Evolutionary conservation across 2,329 filamentous ascomycete genomes (phyloP).

Genomic region (Penicillium decumbens): DNA sequence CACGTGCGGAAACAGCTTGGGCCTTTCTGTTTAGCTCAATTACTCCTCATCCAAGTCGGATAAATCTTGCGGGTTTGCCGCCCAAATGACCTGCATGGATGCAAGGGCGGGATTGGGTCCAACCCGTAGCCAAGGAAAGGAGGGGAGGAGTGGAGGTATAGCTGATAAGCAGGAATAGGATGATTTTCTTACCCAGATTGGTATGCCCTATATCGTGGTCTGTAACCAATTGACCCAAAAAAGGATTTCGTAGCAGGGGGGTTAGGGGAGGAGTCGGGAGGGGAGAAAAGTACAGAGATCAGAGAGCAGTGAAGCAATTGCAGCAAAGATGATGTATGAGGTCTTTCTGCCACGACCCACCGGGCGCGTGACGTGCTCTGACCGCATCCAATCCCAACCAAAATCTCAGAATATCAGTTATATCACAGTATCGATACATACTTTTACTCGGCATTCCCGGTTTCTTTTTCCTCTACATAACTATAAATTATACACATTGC

Average conservation of each 20-base stretch:
- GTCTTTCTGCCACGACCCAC: conserved; percentile 35
- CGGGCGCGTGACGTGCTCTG: conserved; percentile 34
- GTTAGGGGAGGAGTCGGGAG: not conserved
- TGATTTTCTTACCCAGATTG: conserved; percentile 24
- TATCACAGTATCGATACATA: conserved; percentile 24
- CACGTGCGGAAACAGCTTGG: conserved; percentile 7
- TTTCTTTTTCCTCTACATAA: not conserved
- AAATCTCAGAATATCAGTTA: conserved; percentile 3
- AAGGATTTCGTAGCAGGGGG: conserved; percentile 2
- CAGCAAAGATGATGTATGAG: conserved; percentile 33
- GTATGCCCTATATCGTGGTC: conserved; percentile 1
- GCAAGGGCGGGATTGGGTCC: conserved; percentile 7
- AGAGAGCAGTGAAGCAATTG: conserved; percentile 14
- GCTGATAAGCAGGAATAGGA: conserved; percentile 15
- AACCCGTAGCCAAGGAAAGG: not conserved
- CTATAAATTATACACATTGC: not conserved
- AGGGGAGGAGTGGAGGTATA: not conserved
- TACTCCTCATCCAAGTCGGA: not conserved
- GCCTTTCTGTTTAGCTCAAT: conserved; percentile 1
- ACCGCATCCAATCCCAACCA: conserved; percentile 20
- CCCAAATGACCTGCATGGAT: conserved; percentile 11
- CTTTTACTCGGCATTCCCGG: not conserved
- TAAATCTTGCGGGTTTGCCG: conserved; percentile 1
- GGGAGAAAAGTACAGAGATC: conserved; percentile 5
- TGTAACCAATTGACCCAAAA: conserved; percentile 11